Base-by-base conservation (phyloP, 768 basidiomycete genomes). In the Pilatotrama ljubarskyi region DNA sequence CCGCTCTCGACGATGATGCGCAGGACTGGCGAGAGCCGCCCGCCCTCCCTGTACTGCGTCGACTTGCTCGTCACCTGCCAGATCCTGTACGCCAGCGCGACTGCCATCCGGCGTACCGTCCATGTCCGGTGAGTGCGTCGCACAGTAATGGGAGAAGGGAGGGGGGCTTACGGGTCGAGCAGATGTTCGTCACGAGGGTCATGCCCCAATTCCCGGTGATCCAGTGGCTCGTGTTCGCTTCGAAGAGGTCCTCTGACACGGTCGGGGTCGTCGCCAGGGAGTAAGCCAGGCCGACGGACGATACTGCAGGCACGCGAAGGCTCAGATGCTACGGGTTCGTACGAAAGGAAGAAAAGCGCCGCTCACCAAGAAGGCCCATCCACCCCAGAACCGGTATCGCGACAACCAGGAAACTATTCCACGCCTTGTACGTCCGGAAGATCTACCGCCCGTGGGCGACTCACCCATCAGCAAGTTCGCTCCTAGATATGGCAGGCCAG, bases 371-470 rank as follows among this genome's bases (percentile, higher is more conserved):
- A 8, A 70, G 65, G n/a, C 46, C 59, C 32, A 61, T 64, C 73
- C 73, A 76, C 37, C 72, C 56, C 2, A 76, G 17, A 8, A 11
- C 14, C 2, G 75, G 75, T 0, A 75, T 0, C 3, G 71, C 17
- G 53, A 76, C 64, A 13, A 71, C 20, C 2, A 43, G 58, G 13
- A 67, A 46, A 4, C 63, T 69, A n/a, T 69, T 72, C 74, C 74
- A 76, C 24, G 71, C 73, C n/a, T 67, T 66, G 24, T 75, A 75
- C 15, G 62, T 59, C 1, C 62, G 62, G 37, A 59, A 64, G 10
- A 64, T 64, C 62, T 64, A 32, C 29, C 29, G 10, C 29, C 29
- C 29, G 17, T 7, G 13, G 18, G 5, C 10, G 8, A 14, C 24
- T 2, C 24, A 32, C 13, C n/a, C 9, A 22, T 51, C 13, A 51